Evolutionary conservation across 768 basidiomycete species (phyloP), one percentile per base, ranked within the genome.

Genomic region (Tephrocybe rancida): DNA sequence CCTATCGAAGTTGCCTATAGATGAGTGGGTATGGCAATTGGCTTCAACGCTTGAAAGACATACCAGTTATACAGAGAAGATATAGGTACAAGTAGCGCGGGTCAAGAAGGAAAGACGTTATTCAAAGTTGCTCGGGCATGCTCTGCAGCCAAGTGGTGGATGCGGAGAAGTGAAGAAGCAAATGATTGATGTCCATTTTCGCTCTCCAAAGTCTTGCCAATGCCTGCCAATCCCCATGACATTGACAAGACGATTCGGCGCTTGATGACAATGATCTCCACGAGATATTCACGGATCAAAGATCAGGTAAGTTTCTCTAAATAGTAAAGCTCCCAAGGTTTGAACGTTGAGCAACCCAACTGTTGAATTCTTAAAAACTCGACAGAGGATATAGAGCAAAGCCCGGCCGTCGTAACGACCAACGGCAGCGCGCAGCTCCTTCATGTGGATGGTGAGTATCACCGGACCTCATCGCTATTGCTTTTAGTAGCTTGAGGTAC

Each of bases 131-230:
- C 35, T 37, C 41, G 27, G 41, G 14, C 51, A 41, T 53, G 43
- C 32, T 44, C 46, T 29, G n/a, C 35, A 34, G 22, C 26, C n/a
- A 39, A 5, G 21, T 47, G 32, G 53, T 16, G 16, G 16, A 14
- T 14, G 22, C 24, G 30, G 32, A 26, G 45, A 55, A 42, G 52
- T 44, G 16, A 48, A 21, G 44, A 24, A 48, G 43, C 1, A 29
- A 47, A 47, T 54, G 52, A 56, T 56, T 50, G 37, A 38, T 54
- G 38, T 21, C 9, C 27, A 46, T 42, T 47, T 18, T n/a, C 41
- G 39, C 30, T 10, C 19, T 29, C 10, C 18, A 7, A 43, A 3
- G 21, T 5, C 29, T 43, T 48, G 34, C 52, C 52, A 49, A 58
- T 52, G 41, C 35, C 50, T 43, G 37, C 29, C 16, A 16, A 43